Base-by-base conservation (phyloP, 306 rosid genomes). In the Carpinus viminea region DNA sequence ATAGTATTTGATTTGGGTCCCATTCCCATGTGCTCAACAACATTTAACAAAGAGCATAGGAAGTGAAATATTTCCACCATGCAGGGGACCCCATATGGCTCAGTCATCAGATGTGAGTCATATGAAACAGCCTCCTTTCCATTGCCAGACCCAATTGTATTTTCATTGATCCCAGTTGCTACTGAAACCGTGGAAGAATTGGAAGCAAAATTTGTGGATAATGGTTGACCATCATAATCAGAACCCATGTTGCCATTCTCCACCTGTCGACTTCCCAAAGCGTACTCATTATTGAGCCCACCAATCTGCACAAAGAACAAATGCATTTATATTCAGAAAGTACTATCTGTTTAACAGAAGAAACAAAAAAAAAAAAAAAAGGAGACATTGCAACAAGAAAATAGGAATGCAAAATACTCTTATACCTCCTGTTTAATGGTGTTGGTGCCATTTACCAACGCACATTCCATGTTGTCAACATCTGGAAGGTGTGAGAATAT, bases 81-180 rank as follows among this genome's bases (percentile, higher is more conserved):
- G 91, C 99, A 93, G 61, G 99, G 94, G 71, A 91, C 98, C 72
- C 99, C 99, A 62, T 89, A 95, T n/a, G 98, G 98, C 82, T 89
- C 98, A 68, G 90, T 89, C 96, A 90, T 91, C 31, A 87, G 90
- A 85, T 90, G 97, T 76, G 81, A 62, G 74, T 91, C 97, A 83
- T 86, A 88, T n/a, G 90, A 85, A 72, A 76, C 91, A 59, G 89
- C 56, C 31, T 90, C 95, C 88, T 88, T 91, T 77, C 85, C 90
- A 17, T 78, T 79, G 75, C 86, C 76, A 72, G 85, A 81, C 81
- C 86, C 82, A 2, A 87, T 74, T 41, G 80, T 68, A 85, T 83
- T 91, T 80, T 91, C 96, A 36, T 88, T 90, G 77, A 85, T 73
- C 83, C 79, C 86, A 78, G 89, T 82, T 59, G 86, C 79, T 77